Conservation (phyloP, 129 eudicot species). For the Oenanthe sinensis region DNA sequence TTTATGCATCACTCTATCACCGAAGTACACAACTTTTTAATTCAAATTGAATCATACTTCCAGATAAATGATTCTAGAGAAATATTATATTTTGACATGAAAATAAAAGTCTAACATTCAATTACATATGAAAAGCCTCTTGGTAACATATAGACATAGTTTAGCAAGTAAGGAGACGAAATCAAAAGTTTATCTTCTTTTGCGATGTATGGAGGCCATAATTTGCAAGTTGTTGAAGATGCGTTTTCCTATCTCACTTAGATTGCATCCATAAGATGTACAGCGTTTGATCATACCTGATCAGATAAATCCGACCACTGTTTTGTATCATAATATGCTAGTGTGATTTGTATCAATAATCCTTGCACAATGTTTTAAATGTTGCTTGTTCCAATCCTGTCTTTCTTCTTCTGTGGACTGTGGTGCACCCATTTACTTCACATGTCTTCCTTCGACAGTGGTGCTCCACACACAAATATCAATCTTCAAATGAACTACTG, state of each 20-base stretch:
- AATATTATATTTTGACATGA: background rate
- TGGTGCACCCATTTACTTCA: background rate
- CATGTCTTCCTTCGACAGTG: slow-evolving; percentile 28
- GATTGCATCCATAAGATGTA: too few relatives aligned
- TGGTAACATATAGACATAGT: background rate
- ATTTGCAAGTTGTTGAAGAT: background rate
- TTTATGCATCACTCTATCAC: background rate
- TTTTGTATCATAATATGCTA: background rate
- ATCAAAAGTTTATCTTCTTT: background rate
- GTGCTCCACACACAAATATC: slow-evolving; percentile 88
- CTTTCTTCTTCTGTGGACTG: background rate
- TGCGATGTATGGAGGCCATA: background rate
- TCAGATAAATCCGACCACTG: background rate
- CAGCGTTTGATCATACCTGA: background rate
- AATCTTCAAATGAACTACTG: slow-evolving; percentile 97
- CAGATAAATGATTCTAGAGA: background rate
- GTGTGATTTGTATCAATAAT: background rate
- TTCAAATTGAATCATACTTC: background rate
- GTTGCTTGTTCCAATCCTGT: slow-evolving; percentile 3
- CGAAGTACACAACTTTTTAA: background rate
- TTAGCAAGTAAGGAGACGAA: background rate
- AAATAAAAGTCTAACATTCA: background rate
- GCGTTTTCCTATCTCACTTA: background rate
- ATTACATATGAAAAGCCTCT: background rate
- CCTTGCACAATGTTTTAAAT: background rate